Evolutionary conservation across 2,329 filamentous ascomycete species (phyloP).

Genomic region (Epichloe baconii): DNA sequence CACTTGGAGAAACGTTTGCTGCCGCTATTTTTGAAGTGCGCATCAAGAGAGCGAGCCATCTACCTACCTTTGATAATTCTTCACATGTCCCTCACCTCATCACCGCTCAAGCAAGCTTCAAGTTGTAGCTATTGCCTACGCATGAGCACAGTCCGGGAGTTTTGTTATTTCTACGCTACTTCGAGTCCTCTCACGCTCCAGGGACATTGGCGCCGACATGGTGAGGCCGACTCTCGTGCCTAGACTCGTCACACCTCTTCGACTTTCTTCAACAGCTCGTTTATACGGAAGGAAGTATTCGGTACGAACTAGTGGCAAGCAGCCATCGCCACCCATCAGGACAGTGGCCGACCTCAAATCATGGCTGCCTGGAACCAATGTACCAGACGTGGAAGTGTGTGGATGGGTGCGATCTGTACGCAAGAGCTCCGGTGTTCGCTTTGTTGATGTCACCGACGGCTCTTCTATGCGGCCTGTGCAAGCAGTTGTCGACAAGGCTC

Average conservation of each 20-base stretch:
- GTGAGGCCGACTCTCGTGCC: not conserved
- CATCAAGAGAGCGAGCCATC: not conserved
- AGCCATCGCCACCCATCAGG: conserved; percentile 20
- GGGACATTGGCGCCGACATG: not conserved
- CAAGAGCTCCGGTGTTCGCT: conserved; percentile 72
- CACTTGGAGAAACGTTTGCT: not conserved
- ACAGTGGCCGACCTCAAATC: conserved; percentile 45
- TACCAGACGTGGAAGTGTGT: conserved; percentile 46
- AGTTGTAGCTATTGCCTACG: not conserved
- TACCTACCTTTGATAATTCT: not conserved
- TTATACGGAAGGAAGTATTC: conserved; percentile 18
- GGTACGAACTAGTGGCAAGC: conserved; percentile 16
- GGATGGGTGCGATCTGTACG: conserved; percentile 77
- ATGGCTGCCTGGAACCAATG: conserved; percentile 31
- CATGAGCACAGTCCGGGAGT: not conserved
- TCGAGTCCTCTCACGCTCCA: not conserved
- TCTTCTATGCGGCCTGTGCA: conserved; percentile 70
- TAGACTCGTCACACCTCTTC: not conserved
- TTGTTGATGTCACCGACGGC: conserved; percentile 78
- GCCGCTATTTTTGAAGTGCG: not conserved
- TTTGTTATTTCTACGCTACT: not conserved
- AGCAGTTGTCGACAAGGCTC: conserved; percentile 59
- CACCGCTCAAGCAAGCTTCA: no score
- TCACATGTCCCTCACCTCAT: not conserved
- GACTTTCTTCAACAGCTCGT: not conserved